phyloP scores from a whole-genome alignment of 2,329 filamentous ascomycete species.

The Fusarium chlamydosporum region DNA sequence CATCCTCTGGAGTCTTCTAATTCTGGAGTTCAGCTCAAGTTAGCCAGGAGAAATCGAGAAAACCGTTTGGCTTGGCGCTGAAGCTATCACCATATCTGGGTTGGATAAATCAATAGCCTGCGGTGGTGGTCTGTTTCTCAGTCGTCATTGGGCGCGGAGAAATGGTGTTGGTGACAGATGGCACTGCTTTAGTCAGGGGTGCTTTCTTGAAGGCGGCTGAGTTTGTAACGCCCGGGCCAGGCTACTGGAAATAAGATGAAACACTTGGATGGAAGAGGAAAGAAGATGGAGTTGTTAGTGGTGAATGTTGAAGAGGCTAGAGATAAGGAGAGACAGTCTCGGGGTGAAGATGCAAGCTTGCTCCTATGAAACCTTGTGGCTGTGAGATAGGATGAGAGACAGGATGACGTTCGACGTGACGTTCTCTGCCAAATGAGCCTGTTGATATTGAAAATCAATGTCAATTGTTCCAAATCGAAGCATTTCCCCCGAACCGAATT shows the following conservation, averaged over 20 bases:
- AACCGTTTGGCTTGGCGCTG: slow-evolving; percentile 12
- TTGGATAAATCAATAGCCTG: slow-evolving; percentile 40
- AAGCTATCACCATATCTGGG: slow-evolving; percentile 36
- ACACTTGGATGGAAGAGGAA: slow-evolving; percentile 1
- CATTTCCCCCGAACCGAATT: slow-evolving; percentile 2
- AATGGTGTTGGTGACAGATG: slow-evolving; percentile 20
- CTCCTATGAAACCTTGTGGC: neutral
- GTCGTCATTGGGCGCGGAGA: slow-evolving; percentile 4
- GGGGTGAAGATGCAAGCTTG: neutral
- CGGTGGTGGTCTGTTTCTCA: slow-evolving; percentile 9
- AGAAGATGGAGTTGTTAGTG: slow-evolving; percentile 1
- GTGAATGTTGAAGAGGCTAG: neutral
- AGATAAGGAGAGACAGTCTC: slow-evolving; percentile 6
- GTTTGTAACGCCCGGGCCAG: slow-evolving; percentile 10
- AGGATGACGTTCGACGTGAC: neutral
- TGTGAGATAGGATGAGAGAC: neutral
- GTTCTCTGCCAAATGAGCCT: neutral
- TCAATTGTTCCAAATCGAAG: neutral
- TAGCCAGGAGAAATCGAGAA: slow-evolving; percentile 3
- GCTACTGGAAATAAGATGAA: slow-evolving; percentile 33
- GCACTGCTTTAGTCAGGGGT: slow-evolving; percentile 3
- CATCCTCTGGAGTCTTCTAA: slow-evolving; percentile 11
- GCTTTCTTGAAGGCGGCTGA: neutral
- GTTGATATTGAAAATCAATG: neutral
- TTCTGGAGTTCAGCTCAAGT: slow-evolving; percentile 19